Evolutionary conservation across 345 rosid genomes (phyloP).

Genomic region (Gossypium mustelinum): DNA sequence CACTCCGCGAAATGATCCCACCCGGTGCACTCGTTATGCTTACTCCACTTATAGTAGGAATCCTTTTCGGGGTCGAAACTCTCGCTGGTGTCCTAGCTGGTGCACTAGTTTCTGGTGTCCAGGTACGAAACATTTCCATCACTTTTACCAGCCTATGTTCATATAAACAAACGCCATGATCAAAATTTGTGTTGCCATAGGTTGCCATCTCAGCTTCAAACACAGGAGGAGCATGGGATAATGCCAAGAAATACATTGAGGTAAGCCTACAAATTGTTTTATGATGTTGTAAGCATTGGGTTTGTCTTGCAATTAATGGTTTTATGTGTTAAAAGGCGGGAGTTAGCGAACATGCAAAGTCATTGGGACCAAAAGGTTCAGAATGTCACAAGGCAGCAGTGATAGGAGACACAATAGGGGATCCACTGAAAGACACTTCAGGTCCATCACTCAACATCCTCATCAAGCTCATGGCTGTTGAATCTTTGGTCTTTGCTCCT

Average conservation of each 20-base stretch:
- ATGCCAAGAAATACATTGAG: constrained; percentile 75
- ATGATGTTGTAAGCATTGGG: too few species aligned
- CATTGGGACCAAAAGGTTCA: constrained; percentile 66
- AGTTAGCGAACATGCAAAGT: constrained; percentile 49
- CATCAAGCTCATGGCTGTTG: constrained; percentile 80
- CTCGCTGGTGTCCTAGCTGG: constrained; percentile 74
- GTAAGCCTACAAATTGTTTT: constrained; percentile 19
- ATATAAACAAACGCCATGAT: too few species aligned
- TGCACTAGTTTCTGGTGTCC: constrained; percentile 66
- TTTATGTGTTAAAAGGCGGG: constrained; percentile 37
- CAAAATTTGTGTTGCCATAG: constrained; percentile 15
- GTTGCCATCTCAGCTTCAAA: constrained; percentile 74
- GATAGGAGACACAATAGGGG: constrained; percentile 70
- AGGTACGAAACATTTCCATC: constrained; percentile 20
- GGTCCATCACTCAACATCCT: constrained; percentile 72
- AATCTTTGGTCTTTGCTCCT: constrained; percentile 67
- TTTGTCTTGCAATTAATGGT: background rate
- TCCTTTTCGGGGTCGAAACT: constrained; percentile 62
- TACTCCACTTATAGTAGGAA: constrained; percentile 58
- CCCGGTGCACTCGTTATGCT: constrained; percentile 70
- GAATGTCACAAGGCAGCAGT: constrained; percentile 73
- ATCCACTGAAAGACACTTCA: constrained; percentile 68
- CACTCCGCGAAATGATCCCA: constrained; percentile 63
- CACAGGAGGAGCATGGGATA: constrained; percentile 76
- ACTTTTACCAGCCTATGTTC: too few species aligned